Evolutionary conservation across 345 rosid species (phyloP).

Genomic region (Durio zibethinus): DNA sequence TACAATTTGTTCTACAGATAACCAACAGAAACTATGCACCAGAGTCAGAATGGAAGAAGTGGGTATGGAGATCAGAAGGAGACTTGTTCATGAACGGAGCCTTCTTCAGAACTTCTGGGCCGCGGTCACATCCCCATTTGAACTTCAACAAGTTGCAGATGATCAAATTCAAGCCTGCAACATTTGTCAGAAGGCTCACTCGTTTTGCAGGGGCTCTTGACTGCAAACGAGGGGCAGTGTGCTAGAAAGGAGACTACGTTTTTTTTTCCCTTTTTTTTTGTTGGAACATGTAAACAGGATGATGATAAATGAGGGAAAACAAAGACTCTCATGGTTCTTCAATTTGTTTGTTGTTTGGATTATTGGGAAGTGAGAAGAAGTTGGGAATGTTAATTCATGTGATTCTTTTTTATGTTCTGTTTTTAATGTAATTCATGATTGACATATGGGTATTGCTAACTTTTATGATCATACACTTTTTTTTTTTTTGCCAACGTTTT

Average conservation of each 20-base stretch:
- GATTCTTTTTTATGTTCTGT: neutral
- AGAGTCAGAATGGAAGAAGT: conserved; percentile 48
- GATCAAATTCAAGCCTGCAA: conserved; percentile 37
- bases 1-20: conserved; percentile 34
- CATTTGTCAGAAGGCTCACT: conserved; percentile 28
- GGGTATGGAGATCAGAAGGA: conserved; percentile 72
- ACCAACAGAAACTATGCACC: conserved; percentile 51
- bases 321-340: neutral
- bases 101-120: conserved; percentile 40
- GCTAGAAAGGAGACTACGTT: neutral
- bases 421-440: neutral
- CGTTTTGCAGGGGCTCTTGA: conserved; percentile 40
- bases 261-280: neutral
- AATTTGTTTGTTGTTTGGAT: neutral
- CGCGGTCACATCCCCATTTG: neutral
- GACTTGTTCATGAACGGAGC: conserved; percentile 69
- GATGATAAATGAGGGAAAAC: neutral
- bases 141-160: conserved; percentile 19
- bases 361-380: neutral
- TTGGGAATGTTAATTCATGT: neutral
- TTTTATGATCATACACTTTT: too few relatives aligned
- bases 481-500: too few relatives aligned
- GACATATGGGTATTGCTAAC: neutral
- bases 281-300: neutral
- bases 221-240: conserved; percentile 19